Percentiles rank a stretch among this genome's conserved stretches.
These are phyloP conservation scores for Sclerotinia spermophila DNA, from an alignment of 2,329 filamentous ascomycete genomes.

Conservation along the genomic window DNA sequence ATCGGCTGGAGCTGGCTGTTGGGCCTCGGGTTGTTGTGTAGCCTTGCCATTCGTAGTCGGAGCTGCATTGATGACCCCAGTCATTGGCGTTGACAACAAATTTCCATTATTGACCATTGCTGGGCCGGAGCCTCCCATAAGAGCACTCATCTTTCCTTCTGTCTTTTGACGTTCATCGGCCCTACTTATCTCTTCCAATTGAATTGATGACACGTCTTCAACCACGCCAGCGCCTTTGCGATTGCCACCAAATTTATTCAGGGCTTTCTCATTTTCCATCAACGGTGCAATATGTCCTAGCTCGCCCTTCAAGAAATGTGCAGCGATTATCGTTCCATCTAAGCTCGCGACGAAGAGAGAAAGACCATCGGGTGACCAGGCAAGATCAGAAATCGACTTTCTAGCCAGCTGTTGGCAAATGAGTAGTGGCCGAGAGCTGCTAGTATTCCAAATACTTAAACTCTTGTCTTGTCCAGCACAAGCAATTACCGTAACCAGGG, in stretches of 20 bases:
- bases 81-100: constrained; percentile 29
- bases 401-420: constrained; percentile 83
- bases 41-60: constrained; percentile 28
- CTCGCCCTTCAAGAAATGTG: constrained; percentile 81
- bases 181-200: constrained; percentile 87
- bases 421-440: constrained; percentile 83
- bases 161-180: constrained; percentile 85
- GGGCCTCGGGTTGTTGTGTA: constrained; percentile 39
- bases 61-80: constrained; percentile 24
- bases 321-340: constrained; percentile 80
- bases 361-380: constrained; percentile 90
- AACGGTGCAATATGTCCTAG: constrained; percentile 82
- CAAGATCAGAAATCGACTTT: constrained; percentile 90
- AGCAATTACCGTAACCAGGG: constrained; percentile 84
- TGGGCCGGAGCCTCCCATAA: constrained; percentile 78
- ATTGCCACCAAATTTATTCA: constrained; percentile 89
- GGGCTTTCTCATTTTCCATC: constrained; percentile 86
- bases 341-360: constrained; percentile 82
- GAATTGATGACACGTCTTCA: constrained; percentile 84
- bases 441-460: constrained; percentile 96
- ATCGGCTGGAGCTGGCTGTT: constrained; percentile 41
- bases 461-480: constrained; percentile 97
- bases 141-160: constrained; percentile 93
- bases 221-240: constrained; percentile 85
- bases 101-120: constrained; percentile 35